Percentiles rank a stretch among this genome's conserved stretches.
Conservation (phyloP, 768 basidiomycete genomes). For the Podaxis sp. region DNA sequence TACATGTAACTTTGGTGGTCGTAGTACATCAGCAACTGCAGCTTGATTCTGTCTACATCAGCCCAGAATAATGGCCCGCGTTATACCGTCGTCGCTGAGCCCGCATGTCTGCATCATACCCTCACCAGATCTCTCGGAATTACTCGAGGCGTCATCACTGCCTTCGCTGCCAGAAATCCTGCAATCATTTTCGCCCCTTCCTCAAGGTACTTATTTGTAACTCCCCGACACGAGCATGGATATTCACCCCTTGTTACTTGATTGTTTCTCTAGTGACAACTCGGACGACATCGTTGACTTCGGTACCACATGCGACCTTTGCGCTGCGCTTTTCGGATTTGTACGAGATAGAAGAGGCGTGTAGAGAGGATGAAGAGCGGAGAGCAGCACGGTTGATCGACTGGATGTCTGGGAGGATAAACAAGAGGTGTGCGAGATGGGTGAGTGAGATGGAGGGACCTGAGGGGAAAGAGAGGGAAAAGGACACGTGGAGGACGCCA, state of each 20-base stretch:
- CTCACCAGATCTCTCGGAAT: conserved; percentile 63
- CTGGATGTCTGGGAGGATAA: conserved; percentile 77
- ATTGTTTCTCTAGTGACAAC: conserved; percentile 55
- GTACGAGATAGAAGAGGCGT: conserved; percentile 64
- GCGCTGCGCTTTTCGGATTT: conserved; percentile 77
- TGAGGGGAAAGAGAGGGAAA: conserved; percentile 33
- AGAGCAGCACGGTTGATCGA: conserved; percentile 80
- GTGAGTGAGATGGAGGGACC: conserved; percentile 56
- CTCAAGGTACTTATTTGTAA: conserved; percentile 50
- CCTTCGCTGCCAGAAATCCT: conserved; percentile 71
- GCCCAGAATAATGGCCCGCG: conserved; percentile 37
- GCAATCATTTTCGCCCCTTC: conserved; percentile 81
- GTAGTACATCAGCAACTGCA: not conserved
- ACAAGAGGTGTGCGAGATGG: conserved; percentile 62
- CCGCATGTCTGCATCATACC: conserved; percentile 76
- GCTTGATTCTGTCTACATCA: not conserved
- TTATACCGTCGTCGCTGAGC: conserved; percentile 69
- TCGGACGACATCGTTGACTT: conserved; percentile 66
- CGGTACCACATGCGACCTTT: conserved; percentile 70
- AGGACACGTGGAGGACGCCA: conserved; percentile 47
- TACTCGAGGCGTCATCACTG: conserved; percentile 53
- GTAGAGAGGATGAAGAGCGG: conserved; percentile 73
- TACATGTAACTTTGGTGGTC: not conserved
- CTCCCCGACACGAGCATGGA: not conserved
- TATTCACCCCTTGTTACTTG: conserved; percentile 2